Conservation (phyloP, 805 yeast genomes). For the Saccharomycopsis sp. region DNA sequence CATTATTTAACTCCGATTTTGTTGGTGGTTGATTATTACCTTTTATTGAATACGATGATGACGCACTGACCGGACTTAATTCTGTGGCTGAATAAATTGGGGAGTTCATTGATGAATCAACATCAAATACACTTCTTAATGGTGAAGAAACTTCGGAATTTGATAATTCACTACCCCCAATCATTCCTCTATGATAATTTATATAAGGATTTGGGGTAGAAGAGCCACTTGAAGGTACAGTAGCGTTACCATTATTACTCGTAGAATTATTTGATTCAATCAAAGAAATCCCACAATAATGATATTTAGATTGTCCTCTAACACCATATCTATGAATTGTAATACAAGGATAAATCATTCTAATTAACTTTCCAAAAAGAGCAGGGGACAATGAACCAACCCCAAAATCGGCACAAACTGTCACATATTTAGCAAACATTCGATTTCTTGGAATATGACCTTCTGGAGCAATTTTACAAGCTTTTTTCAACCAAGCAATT, state of each 20-base stretch:
- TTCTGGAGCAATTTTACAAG: conserved; percentile 40
- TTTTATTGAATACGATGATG: neutral
- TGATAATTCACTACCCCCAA: conserved; percentile 1
- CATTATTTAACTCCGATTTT: neutral
- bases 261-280: neutral
- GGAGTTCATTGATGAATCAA: conserved; percentile 5
- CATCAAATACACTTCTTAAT: conserved; percentile 7
- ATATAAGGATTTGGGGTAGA: conserved; percentile 1
- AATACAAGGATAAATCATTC: conserved; percentile 49
- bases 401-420: conserved; percentile 41
- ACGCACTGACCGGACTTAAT: conserved; percentile 9
- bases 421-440: conserved; percentile 57
- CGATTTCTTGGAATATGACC: conserved; percentile 55
- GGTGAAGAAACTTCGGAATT: conserved; percentile 15
- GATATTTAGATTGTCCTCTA: conserved; percentile 72
- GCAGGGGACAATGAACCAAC: conserved; percentile 63
- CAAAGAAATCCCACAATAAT: conserved; percentile 64
- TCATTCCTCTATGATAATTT: neutral
- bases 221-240: conserved; percentile 4
- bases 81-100: conserved; percentile 11
- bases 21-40: neutral
- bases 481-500: conserved; percentile 65
- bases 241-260: neutral
- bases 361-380: conserved; percentile 63
- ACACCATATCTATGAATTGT: conserved; percentile 68